These are phyloP conservation scores for Paspalum vaginatum DNA, from an alignment of 176 grass and related monocot genomes.

Conservation along the genomic window DNA sequence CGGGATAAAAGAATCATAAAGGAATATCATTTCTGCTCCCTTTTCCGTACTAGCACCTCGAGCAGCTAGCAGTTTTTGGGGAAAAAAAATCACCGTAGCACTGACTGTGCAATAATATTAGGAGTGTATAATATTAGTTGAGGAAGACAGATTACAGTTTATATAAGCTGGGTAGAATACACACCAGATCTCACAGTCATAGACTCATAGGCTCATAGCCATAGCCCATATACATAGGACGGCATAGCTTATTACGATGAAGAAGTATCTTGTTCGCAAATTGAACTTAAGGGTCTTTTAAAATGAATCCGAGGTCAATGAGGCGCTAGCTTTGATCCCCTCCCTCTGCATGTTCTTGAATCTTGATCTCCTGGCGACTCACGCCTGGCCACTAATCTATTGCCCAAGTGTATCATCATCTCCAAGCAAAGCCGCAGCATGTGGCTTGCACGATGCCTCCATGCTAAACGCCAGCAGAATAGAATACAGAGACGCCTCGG, in stretches of 20 bases:
- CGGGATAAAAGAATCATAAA: background rate
- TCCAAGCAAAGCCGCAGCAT: constrained; percentile 33
- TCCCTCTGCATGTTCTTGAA: background rate
- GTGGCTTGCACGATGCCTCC: constrained; percentile 24
- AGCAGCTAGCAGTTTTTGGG: background rate
- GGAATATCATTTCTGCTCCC: background rate
- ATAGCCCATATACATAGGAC: background rate
- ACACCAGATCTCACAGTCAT: background rate
- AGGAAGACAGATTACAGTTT: too few relatives aligned
- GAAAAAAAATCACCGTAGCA: too few relatives aligned
- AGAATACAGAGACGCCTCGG: constrained; percentile 7
- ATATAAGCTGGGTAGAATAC: too few relatives aligned
- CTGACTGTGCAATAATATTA: too few relatives aligned
- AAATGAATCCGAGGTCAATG: constrained; percentile 15
- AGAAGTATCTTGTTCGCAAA: background rate
- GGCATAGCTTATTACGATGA: background rate
- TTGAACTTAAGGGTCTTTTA: constrained; percentile 19
- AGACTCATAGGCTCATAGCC: too few relatives aligned
- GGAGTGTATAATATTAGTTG: too few relatives aligned
- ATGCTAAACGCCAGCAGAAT: constrained; percentile 14
- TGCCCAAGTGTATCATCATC: background rate
- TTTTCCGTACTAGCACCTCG: background rate
- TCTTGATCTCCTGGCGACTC: background rate
- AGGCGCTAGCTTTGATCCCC: background rate
- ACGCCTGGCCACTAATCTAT: constrained; percentile 20